Evolutionary conservation across 2,329 filamentous ascomycete genomes (phyloP), one percentile per base, ranked within the genome.

Genomic region (Trichoderma endophyticum): DNA sequence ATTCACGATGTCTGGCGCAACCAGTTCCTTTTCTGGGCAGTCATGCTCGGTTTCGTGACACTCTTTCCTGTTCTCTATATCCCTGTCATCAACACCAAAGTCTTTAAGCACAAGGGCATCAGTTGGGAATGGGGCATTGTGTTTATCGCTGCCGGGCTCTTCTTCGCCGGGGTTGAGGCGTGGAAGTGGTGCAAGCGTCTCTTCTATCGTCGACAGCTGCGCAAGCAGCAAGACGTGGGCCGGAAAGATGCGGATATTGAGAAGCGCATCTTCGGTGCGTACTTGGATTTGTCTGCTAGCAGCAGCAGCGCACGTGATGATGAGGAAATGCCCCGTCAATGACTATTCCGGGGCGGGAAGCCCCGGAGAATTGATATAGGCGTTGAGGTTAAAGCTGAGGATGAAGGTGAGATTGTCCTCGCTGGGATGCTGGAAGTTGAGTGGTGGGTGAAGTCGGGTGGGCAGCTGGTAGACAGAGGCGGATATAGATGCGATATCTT

Each of bases 1-100:
- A 86, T 90, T 72, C 74, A 84, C 65, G 89, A 92, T 73, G 85
- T 91, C 30, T 92, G 90, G 90, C 83, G 88, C 72, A 93, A 93
- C 82, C 84, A 90, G 77, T 92, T 93, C 80, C 82, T 91, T n/a
- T 91, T 91, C 83, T 90, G 84, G 82, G 84, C 88, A 34, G 85
- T 91, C 39, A 73, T 84, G 1, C 77, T 82, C 21, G 84, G 84
- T 30, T 82, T 83, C 54, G 68, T 86, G 36, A 83, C 54, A 2
- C 24, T 57, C 24, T 57, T 57, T 2, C 54, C 54, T 5, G 15
- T 57, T 8, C 24, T 57, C 54, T 57, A 57, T 18, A 57, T 57
- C 14, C 54, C 54, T 57, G 54, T 28, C 1, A 28, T 57, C 26
- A 90, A 88, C 78, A 84, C 82, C 0, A 80, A 82, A 1, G 87